These are phyloP conservation scores for Pythium aquatile DNA, from an alignment of 352 stramenopile genomes.

Conservation along the genomic window DNA sequence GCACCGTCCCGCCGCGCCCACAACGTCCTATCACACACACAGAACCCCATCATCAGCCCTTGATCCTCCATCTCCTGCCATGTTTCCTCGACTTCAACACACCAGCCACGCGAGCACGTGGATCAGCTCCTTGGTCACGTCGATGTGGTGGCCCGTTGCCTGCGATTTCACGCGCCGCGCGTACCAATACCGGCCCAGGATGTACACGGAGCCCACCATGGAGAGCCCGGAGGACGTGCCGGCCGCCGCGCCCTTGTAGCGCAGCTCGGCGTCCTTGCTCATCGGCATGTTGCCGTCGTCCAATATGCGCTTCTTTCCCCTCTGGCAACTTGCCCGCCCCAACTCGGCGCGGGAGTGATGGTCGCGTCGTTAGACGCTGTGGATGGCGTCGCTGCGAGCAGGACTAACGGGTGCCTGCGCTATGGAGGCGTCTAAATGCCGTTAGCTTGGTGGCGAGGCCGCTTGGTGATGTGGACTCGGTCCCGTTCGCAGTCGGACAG, in stretches of 20 bases:
- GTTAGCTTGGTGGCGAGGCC: neutral
- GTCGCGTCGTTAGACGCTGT: constrained; percentile 1
- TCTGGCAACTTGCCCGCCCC: neutral
- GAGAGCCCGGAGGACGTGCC: constrained; percentile 75
- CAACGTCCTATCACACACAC: constrained; percentile 47
- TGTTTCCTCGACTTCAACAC: neutral
- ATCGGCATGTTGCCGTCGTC: constrained; percentile 11
- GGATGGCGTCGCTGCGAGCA: too few relatives aligned
- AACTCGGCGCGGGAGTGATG: constrained; percentile 17
- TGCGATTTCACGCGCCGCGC: constrained; percentile 49
- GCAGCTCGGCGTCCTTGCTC: constrained; percentile 14
- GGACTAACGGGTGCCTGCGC: neutral
- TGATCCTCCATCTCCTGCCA: neutral
- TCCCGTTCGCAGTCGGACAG: neutral
- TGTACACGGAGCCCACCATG: constrained; percentile 80
- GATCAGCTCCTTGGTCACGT: constrained; percentile 85
- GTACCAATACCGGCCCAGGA: constrained; percentile 83
- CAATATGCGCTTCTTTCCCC: neutral
- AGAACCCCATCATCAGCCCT: neutral
- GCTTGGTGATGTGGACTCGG: neutral
- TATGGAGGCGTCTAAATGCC: neutral
- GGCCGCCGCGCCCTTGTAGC: constrained; percentile 50
- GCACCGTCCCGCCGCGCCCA: constrained; percentile 64
- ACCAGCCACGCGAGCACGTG: constrained; percentile 83
- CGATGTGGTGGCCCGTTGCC: constrained; percentile 49